Evolutionary conservation across 208 protist genomes (phyloP), one percentile per base, ranked within the genome.

Genomic region (Porcisia deanei): DNA sequence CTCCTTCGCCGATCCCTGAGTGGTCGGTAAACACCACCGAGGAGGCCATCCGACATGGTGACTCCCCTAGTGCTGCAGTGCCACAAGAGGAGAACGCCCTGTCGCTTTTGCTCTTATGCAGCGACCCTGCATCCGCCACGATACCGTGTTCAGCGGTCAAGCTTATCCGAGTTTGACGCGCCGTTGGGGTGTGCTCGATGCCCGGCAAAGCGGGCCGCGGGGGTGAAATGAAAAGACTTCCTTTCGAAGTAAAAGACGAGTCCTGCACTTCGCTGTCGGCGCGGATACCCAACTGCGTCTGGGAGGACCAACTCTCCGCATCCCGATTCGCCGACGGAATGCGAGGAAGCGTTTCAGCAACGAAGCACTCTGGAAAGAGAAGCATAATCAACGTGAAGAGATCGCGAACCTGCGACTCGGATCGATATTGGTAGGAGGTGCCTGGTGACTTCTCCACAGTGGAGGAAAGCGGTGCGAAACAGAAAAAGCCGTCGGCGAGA

Each of bases 301-400:
- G 25, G 4, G 37, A 18, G 7, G 70, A 59, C 9, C 63, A 57
- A 41, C 71, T n/a, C 54, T 78, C 58, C 22, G 64, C 58, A 16
- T 83, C 45, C 9, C 66, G 77, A 73, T 64, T 30, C 43, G 75
- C 66, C 45, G 55, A 8, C 30, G 57, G 16, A 18, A 52, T 60
- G 34, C 75, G 69, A 0, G 67, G 63, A 1, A 68, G 39, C 37
- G 53, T 71, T 37, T 75, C 73, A 10, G 80, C 75, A 9, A 84
- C 73, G 60, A 94, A 91, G 73, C 90, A 94, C 52, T 96, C 92
- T 2, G 92, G 85, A 61, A 91, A 96, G 14, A 96, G 75, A 39
- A 96, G 72, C 25, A 82, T 73, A 6, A 90, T 80, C 5, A 93
- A 69, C 0, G 84, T 83, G 47, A 96, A 88, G 37, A 82, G 70